phyloP scores from a whole-genome alignment of 202 grass and related monocot species.

The Schoenoplectus triqueter region DNA sequence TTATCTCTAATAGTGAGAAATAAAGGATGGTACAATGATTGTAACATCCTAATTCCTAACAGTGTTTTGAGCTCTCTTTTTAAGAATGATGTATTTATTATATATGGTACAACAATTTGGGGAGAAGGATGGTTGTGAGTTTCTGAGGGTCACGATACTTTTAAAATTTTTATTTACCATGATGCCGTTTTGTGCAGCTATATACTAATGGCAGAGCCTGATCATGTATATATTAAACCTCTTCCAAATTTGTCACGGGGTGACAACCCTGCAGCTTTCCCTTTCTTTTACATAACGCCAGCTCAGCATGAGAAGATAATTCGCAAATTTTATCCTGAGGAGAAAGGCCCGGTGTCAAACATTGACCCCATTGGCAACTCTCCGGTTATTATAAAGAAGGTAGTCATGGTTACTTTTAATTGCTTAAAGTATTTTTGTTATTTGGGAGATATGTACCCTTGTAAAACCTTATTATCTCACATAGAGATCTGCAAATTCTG shows the following conservation, averaged over 20 bases:
- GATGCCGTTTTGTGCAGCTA: conserved; percentile 58
- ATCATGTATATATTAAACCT: conserved; percentile 90
- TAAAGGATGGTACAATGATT: not conserved
- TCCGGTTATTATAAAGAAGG: conserved; percentile 98
- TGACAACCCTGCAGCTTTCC: conserved; percentile 70
- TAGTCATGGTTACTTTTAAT: conserved; percentile 43
- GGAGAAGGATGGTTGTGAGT: conserved; percentile 1
- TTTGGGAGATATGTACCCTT: not conserved
- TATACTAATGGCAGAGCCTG: conserved; percentile 95
- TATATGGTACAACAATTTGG: not conserved
- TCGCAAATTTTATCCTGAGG: conserved; percentile 86
- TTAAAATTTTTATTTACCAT: conserved; percentile 37
- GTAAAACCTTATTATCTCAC: not conserved
- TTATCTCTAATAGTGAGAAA: conserved; percentile 14
- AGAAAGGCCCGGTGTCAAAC: conserved; percentile 72
- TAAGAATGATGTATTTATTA: conserved; percentile 9
- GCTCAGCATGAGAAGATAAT: conserved; percentile 70
- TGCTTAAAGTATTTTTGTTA: not conserved
- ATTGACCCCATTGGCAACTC: conserved; percentile 94
- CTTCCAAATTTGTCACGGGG: conserved; percentile 75
- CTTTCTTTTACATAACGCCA: conserved; percentile 94
- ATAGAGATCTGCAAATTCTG: not conserved
- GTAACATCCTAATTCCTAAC: too few relatives aligned
- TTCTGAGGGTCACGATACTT: conserved; percentile 8
- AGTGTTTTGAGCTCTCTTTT: conserved; percentile 14